Conservation (phyloP, 2,329 filamentous ascomycete species). For the Diaporthe ampelina region DNA sequence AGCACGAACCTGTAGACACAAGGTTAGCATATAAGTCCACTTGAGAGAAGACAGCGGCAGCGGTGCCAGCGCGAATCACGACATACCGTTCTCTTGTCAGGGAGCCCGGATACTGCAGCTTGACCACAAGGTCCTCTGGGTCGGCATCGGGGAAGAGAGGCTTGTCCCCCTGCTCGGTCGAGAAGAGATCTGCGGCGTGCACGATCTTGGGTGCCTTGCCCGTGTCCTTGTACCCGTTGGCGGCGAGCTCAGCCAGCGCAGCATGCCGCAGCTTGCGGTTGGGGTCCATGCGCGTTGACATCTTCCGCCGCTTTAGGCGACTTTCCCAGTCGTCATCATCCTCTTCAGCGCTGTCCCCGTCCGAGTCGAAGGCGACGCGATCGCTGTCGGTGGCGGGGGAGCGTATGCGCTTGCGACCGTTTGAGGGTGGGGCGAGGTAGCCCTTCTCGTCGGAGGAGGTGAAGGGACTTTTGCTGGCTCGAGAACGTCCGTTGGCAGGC, state of each 20-base stretch:
- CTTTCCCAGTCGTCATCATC: conserved; percentile 67
- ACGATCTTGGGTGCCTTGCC: conserved; percentile 65
- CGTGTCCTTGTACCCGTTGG: conserved; percentile 43
- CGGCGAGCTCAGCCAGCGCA: conserved; percentile 42
- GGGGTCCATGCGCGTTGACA: conserved; percentile 55
- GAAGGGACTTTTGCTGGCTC: conserved; percentile 40
- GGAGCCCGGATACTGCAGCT: conserved; percentile 86
- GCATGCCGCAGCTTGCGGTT: conserved; percentile 62
- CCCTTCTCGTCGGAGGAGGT: conserved; percentile 39
- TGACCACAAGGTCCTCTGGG: conserved; percentile 70
- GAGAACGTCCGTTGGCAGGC: conserved; percentile 16
- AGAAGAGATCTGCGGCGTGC: conserved; percentile 71
- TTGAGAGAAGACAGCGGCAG: not conserved
- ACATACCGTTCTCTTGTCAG: conserved; percentile 51
- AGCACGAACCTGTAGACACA: conserved; percentile 73
- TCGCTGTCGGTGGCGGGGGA: conserved; percentile 61
- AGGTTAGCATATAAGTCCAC: conserved; percentile 30
- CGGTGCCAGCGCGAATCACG: not conserved
- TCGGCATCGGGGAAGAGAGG: conserved; percentile 61
- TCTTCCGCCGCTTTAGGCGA: conserved; percentile 62
- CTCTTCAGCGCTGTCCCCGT: conserved; percentile 64
- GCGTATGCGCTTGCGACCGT: conserved; percentile 39
- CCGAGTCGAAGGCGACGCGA: conserved; percentile 64
- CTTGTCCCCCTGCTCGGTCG: conserved; percentile 63
- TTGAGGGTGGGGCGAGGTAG: conserved; percentile 36